A percentile compares a stretch with the other conserved stretches of the same genome.
Conservation (phyloP, 768 basidiomycete genomes). For the Crassisporium funariophilum region DNA sequence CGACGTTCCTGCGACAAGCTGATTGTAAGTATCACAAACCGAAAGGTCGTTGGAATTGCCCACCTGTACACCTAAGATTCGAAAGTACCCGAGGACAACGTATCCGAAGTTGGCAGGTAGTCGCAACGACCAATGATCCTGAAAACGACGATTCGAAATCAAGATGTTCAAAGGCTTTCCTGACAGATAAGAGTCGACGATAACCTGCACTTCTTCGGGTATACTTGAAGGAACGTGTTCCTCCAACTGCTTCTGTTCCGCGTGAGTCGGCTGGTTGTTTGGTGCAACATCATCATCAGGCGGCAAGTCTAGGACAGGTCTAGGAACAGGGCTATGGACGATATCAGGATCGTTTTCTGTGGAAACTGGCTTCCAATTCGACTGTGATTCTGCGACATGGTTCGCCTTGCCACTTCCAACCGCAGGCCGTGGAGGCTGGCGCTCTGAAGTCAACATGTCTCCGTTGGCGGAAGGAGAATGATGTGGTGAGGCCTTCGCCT, state of each 20-base stretch:
- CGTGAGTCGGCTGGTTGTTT: neutral
- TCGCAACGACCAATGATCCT: slow-evolving; percentile 26
- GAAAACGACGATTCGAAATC: slow-evolving; percentile 32
- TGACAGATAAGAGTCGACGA: slow-evolving; percentile 42
- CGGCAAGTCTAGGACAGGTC: no score
- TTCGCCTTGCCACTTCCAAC: no score
- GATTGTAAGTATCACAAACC: neutral
- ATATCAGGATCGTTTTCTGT: no score
- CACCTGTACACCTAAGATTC: slow-evolving; percentile 42
- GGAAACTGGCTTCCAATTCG: no score
- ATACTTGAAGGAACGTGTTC: slow-evolving; percentile 29
- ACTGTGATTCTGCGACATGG: no score
- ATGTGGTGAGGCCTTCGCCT: no score
- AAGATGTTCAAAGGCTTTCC: slow-evolving; percentile 44
- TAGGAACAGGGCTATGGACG: no score
- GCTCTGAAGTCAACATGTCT: no score
- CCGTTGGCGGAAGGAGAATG: no score
- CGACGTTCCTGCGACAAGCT: slow-evolving; percentile 22
- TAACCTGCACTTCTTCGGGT: slow-evolving; percentile 44
- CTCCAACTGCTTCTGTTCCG: neutral
- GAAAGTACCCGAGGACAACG: slow-evolving; percentile 50
- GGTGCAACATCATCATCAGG: neutral
- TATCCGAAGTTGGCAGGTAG: slow-evolving; percentile 41
- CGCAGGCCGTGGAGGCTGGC: no score
- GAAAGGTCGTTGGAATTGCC: slow-evolving; percentile 7